phyloP scores from a whole-genome alignment of 306 rosid genomes.

The Medicago lupulina region DNA sequence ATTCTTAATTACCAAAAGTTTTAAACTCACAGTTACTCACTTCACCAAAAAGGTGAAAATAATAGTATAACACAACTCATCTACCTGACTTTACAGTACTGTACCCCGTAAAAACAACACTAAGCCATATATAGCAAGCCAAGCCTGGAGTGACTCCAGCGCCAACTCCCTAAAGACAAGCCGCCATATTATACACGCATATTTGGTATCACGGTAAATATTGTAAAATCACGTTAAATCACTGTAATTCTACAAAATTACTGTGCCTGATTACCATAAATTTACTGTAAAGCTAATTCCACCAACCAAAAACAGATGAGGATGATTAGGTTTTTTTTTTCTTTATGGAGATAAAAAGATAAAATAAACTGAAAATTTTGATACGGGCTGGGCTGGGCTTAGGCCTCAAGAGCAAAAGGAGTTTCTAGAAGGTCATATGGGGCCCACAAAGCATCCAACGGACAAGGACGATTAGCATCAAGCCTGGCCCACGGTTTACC shows the following conservation, averaged over 20 bases:
- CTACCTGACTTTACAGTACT: slow-evolving; percentile 30
- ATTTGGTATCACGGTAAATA: neutral
- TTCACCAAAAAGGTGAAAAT: neutral
- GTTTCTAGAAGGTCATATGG: slow-evolving; percentile 84
- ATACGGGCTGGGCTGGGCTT: slow-evolving; percentile 14
- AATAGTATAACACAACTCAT: neutral
- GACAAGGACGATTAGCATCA: slow-evolving; percentile 82
- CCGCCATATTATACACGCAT: neutral
- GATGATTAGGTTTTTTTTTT: slow-evolving; percentile 28
- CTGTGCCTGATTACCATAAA: too few relatives aligned
- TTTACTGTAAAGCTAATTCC: too few relatives aligned
- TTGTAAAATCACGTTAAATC: too few relatives aligned
- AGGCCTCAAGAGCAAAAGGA: slow-evolving; percentile 68
- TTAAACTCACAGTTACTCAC: neutral
- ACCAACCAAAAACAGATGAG: neutral
- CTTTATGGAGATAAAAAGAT: neutral
- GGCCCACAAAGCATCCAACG: slow-evolving; percentile 89
- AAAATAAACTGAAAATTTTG: neutral
- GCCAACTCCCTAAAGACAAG: slow-evolving; percentile 41
- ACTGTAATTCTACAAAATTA: too few relatives aligned
- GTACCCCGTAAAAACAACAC: neutral
- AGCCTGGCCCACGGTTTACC: slow-evolving; percentile 98
- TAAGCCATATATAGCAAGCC: neutral
- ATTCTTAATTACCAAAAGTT: neutral
- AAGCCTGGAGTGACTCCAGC: slow-evolving; percentile 48